These are phyloP conservation scores for Tetrapisispora nanseiensis DNA, from an alignment of 805 yeast genomes.

Conservation along the genomic window DNA sequence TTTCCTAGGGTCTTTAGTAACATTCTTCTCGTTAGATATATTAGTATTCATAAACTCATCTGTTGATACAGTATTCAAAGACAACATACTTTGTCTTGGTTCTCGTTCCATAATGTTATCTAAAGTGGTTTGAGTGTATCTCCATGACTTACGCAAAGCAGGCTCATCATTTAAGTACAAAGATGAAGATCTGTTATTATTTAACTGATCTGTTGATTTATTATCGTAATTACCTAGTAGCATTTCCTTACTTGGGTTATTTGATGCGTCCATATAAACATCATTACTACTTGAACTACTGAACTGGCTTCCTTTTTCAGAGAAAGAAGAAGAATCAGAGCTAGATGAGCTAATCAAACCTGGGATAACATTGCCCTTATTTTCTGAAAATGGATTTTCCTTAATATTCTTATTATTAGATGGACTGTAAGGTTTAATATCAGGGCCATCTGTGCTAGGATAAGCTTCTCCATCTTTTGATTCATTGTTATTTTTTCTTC, in stretches of 20 bases:
- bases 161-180: conserved; percentile 28
- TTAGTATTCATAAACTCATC: conserved; percentile 73
- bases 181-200: conserved; percentile 23
- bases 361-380: conserved; percentile 32
- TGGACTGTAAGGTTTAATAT: conserved; percentile 11
- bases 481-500: conserved; percentile 33
- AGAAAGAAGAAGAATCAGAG: conserved; percentile 41
- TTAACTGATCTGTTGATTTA: conserved; percentile 14
- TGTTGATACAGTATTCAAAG: conserved; percentile 78
- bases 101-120: not conserved
- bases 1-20: conserved; percentile 36
- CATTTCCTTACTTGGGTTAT: conserved; percentile 34
- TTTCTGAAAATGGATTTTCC: conserved; percentile 28
- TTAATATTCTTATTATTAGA: not conserved
- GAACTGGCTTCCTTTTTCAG: conserved; percentile 8
- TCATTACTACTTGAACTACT: conserved; percentile 5
- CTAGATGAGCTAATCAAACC: conserved; percentile 43
- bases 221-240: conserved; percentile 19
- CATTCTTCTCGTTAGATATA: conserved; percentile 50
- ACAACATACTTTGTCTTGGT: conserved; percentile 51
- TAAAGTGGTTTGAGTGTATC: conserved; percentile 28
- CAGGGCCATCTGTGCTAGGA: conserved; percentile 10
- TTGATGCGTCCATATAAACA: conserved; percentile 33
- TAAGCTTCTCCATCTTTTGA: conserved; percentile 8
- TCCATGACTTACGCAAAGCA: conserved; percentile 47